phyloP scores from a whole-genome alignment of 768 basidiomycete species.

The Podaxis carcinomalis region DNA sequence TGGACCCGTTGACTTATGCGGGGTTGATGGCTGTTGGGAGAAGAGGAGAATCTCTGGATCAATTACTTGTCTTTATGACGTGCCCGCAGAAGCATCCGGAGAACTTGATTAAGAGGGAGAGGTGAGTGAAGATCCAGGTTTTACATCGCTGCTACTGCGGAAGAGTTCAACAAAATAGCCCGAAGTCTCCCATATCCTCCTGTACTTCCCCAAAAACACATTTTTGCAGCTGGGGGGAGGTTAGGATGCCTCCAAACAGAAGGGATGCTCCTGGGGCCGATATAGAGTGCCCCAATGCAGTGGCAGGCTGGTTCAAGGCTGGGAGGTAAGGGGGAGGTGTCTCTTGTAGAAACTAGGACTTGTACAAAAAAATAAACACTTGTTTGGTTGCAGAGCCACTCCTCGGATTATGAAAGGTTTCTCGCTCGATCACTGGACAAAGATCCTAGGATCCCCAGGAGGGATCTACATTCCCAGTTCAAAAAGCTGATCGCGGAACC shows the following conservation, averaged over 20 bases:
- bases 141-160: neutral
- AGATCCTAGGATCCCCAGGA: neutral
- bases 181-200: no score
- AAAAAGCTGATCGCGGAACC: neutral
- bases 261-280: no score
- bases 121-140: slow-evolving; percentile 41
- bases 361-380: no score
- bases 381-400: no score
- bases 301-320: no score
- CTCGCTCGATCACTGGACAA: neutral
- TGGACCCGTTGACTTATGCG: slow-evolving; percentile 54
- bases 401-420: neutral
- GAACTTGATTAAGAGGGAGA: slow-evolving; percentile 67
- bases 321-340: no score
- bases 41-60: slow-evolving; percentile 70
- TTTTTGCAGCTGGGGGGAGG: no score
- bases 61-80: slow-evolving; percentile 71
- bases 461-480: neutral
- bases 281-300: no score
- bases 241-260: no score
- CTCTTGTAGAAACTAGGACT: no score
- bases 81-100: slow-evolving; percentile 61
- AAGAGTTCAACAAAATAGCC: neutral
- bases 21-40: slow-evolving; percentile 72
- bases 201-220: no score